These are phyloP conservation scores for Arctium minus DNA, from an alignment of 129 eudicot species.

Conservation along the genomic window DNA sequence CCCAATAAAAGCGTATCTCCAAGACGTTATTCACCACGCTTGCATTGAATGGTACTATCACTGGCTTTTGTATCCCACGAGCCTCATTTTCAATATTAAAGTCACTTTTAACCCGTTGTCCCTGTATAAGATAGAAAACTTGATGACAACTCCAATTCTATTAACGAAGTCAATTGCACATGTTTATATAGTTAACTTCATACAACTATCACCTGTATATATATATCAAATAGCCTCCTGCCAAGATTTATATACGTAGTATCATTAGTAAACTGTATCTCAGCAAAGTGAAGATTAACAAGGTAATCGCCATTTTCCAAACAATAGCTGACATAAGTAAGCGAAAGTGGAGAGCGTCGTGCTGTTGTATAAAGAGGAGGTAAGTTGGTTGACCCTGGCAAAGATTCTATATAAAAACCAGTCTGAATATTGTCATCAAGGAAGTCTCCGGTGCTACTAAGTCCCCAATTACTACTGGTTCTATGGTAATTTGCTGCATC, in stretches of 20 bases:
- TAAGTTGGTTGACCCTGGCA: constrained; percentile 32
- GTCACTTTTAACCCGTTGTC: constrained; percentile 38
- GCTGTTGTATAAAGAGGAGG: constrained; percentile 52
- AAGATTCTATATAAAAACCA: constrained; percentile 23
- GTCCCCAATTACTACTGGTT: constrained; percentile 50
- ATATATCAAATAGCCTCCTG: constrained; percentile 62
- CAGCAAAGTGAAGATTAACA: constrained; percentile 64
- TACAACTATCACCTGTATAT: constrained; percentile 53
- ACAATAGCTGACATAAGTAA: constrained; percentile 64
- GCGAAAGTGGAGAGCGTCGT: constrained; percentile 58
- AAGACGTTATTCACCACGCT: constrained; percentile 40
- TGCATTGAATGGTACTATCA: constrained; percentile 32
- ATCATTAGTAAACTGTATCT: constrained; percentile 52
- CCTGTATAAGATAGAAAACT: constrained; percentile 34
- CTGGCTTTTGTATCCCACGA: constrained; percentile 36
- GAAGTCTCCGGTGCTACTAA: constrained; percentile 70
- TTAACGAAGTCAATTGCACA: not conserved
- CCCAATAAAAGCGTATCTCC: constrained; percentile 73
- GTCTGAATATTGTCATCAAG: constrained; percentile 51
- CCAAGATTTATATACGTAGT: constrained; percentile 52
- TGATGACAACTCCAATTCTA: not conserved
- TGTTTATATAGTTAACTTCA: not conserved
- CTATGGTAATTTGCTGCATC: constrained; percentile 38
- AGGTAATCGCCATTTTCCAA: constrained; percentile 65
- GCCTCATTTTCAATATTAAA: constrained; percentile 63